A percentile compares a stretch with the other conserved stretches of the same genome.
These are phyloP conservation scores for Suhomyces emberorum DNA, from an alignment of 805 yeast species.

Conservation along the genomic window DNA sequence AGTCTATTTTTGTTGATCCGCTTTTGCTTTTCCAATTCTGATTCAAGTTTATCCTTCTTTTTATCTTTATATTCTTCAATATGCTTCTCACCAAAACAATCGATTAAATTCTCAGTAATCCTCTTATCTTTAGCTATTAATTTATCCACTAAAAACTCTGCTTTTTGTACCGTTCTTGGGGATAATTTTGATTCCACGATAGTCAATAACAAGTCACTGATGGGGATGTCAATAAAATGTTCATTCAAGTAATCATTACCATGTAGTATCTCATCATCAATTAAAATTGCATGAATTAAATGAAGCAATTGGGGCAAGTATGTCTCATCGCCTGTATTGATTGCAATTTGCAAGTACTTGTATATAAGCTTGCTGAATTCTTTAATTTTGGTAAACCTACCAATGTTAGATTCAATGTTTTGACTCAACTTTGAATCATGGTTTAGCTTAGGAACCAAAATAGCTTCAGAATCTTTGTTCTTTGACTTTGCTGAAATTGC, in stretches of 20 bases:
- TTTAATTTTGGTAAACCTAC: conserved; percentile 48
- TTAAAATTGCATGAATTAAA: conserved; percentile 60
- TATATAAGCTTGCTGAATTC: conserved; percentile 55
- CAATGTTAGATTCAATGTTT: conserved; percentile 39
- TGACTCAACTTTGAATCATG: conserved; percentile 35
- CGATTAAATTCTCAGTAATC: conserved; percentile 49
- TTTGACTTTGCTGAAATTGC: conserved; percentile 39
- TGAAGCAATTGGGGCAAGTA: conserved; percentile 62
- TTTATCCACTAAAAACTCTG: conserved; percentile 52
- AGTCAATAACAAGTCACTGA: conserved; percentile 52
- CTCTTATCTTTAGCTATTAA: conserved; percentile 48
- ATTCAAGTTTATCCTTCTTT: conserved; percentile 41
- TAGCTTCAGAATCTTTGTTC: conserved; percentile 38
- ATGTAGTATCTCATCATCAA: conserved; percentile 43
- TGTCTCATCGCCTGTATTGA: conserved; percentile 49
- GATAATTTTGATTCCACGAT: conserved; percentile 51
- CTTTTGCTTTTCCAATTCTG: conserved; percentile 53
- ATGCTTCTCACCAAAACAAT: conserved; percentile 56
- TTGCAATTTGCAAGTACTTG: conserved; percentile 53
- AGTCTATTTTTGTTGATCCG: conserved; percentile 61
- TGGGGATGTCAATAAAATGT: conserved; percentile 52
- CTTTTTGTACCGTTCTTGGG: conserved; percentile 47
- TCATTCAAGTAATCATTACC: conserved; percentile 42
- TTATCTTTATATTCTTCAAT: conserved; percentile 49
- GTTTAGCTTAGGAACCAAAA: conserved; percentile 24